Percentiles rank a stretch among this genome's conserved stretches.
Conservation (phyloP, 2,329 filamentous ascomycete species). For the Calonectria crousiana region DNA sequence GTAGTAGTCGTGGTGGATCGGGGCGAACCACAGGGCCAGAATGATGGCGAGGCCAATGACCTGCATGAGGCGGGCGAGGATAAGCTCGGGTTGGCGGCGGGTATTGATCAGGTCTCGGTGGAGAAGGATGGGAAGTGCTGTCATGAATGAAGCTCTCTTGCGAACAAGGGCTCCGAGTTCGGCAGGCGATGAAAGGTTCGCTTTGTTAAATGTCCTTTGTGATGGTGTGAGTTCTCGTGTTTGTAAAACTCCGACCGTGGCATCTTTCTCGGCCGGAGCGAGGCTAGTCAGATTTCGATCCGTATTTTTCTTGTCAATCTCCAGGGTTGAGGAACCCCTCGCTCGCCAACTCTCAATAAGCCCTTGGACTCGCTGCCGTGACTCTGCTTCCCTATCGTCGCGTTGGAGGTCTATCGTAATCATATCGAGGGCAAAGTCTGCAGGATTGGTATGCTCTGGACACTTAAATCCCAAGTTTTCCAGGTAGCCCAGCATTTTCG, state of each 20-base stretch:
- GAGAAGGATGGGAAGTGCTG: constrained; percentile 76
- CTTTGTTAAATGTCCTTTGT: constrained; percentile 57
- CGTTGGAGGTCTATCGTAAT: constrained; percentile 82
- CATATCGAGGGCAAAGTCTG: constrained; percentile 82
- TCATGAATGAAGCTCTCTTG: constrained; percentile 70
- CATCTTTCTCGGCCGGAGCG: not conserved
- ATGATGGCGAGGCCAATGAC: constrained; percentile 73
- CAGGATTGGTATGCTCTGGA: constrained; percentile 78
- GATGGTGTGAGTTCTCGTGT: constrained; percentile 38
- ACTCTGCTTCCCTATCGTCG: constrained; percentile 70
- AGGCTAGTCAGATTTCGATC: constrained; percentile 23
- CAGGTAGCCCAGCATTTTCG: constrained; percentile 76
- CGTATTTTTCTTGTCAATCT: constrained; percentile 43
- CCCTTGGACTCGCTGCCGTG: constrained; percentile 69
- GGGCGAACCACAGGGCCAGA: constrained; percentile 78
- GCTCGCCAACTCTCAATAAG: constrained; percentile 71
- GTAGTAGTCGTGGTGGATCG: constrained; percentile 75
- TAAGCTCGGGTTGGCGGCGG: constrained; percentile 72
- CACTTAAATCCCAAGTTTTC: constrained; percentile 70
- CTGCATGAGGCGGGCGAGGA: constrained; percentile 76
- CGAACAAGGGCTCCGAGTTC: constrained; percentile 78
- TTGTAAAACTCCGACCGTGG: not conserved
- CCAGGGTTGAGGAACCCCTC: constrained; percentile 20
- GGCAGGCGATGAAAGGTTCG: constrained; percentile 72
- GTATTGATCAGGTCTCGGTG: constrained; percentile 78